phyloP scores from a whole-genome alignment of 2,329 filamentous ascomycete species.

The Pseudocercospora pini-densiflorae region DNA sequence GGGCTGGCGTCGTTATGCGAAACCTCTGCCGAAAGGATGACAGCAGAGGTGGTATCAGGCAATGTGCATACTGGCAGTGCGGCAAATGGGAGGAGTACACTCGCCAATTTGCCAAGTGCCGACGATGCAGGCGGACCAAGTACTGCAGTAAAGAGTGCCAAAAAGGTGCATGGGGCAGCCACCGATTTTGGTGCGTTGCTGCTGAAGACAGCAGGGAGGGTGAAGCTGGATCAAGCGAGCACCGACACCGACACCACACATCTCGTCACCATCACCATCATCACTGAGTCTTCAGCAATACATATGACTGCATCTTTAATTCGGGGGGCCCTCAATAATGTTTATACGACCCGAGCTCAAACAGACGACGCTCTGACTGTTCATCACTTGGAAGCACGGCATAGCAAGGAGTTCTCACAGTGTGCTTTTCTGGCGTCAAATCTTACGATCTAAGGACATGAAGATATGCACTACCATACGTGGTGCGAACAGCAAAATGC shows the following conservation, averaged over 20 bases:
- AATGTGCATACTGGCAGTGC: constrained; percentile 98
- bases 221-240: constrained; percentile 32
- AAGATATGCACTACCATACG: constrained; percentile 9
- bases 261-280: constrained; percentile 26
- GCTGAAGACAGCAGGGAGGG: constrained; percentile 54
- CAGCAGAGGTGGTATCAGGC: constrained; percentile 87
- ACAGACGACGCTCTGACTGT: constrained; percentile 9
- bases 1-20: constrained; percentile 98
- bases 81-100: constrained; percentile 98
- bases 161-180: constrained; percentile 98
- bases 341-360: constrained; percentile 16
- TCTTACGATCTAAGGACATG: constrained; percentile 16
- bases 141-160: constrained; percentile 98
- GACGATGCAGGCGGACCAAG: constrained; percentile 92
- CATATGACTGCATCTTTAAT: constrained; percentile 6
- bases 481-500: constrained; percentile 1
- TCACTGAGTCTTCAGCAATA: constrained; percentile 24
- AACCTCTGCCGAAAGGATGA: constrained; percentile 99
- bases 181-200: constrained; percentile 95
- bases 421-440: constrained; percentile 10
- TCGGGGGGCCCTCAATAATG: constrained; percentile 7
- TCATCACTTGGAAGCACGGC: constrained; percentile 7
- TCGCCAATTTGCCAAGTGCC: constrained; percentile 96
- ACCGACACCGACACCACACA: constrained; percentile 31
- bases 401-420: constrained; percentile 9